Evolutionary conservation across 2,329 filamentous ascomycete genomes (phyloP).

Genomic region (Dactylellina sp.): DNA sequence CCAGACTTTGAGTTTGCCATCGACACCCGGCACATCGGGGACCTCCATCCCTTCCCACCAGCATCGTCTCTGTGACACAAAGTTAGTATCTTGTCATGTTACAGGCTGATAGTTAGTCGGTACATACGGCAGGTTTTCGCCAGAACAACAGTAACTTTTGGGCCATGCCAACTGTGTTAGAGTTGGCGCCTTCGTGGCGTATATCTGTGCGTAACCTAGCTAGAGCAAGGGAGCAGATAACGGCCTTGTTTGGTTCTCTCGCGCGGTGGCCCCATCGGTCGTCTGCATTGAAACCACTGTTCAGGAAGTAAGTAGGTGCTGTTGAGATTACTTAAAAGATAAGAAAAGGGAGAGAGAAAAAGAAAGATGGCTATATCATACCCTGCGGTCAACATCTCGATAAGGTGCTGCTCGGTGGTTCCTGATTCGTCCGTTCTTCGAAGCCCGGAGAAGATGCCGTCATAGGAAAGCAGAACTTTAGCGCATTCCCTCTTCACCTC

Average conservation of each 20-base stretch:
- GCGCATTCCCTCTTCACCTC: constrained; percentile 94
- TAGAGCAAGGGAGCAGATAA: constrained; percentile 95
- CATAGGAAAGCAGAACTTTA: constrained; percentile 84
- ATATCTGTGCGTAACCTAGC: constrained; percentile 93
- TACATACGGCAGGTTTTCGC: constrained; percentile 82
- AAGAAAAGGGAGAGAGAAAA: constrained; percentile 58
- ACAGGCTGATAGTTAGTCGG: not conserved
- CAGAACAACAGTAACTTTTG: constrained; percentile 98
- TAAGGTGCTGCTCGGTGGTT: constrained; percentile 96
- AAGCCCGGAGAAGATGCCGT: constrained; percentile 94
- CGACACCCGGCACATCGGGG: constrained; percentile 86
- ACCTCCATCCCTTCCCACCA: constrained; percentile 99
- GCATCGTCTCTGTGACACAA: constrained; percentile 73
- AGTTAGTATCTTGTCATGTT: not conserved
- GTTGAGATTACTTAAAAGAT: not conserved
- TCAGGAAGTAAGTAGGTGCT: constrained; percentile 11
- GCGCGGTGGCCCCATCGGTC: constrained; percentile 96
- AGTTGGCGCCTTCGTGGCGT: constrained; percentile 73
- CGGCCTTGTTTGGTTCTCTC: constrained; percentile 97
- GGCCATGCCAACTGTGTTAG: constrained; percentile 90
- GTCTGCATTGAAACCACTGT: constrained; percentile 93
- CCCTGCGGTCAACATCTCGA: constrained; percentile 99
- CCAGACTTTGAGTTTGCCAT: constrained; percentile 96
- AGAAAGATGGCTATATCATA: too few species aligned
- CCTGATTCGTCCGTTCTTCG: constrained; percentile 95